These are phyloP conservation scores for Acrocalymma vagum DNA, from an alignment of 2,329 filamentous ascomycete species.

Conservation along the genomic window DNA sequence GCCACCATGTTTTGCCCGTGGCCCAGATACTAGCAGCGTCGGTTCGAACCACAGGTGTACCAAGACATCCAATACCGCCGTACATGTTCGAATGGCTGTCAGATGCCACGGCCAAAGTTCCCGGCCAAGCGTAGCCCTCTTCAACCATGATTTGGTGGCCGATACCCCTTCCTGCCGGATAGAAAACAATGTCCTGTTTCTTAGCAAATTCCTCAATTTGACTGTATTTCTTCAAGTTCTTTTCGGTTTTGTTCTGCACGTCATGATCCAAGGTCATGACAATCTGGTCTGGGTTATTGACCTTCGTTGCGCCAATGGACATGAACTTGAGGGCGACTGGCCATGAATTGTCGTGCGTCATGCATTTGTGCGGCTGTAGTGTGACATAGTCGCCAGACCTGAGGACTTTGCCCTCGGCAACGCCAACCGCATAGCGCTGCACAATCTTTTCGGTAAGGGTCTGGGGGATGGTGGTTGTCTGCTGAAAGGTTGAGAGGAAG, in stretches of 20 bases:
- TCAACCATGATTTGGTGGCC: conserved; percentile 95
- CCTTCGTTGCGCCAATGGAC: conserved; percentile 78
- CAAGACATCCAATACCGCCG: conserved; percentile 78
- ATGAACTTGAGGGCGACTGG: conserved; percentile 82
- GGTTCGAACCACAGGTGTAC: conserved; percentile 84
- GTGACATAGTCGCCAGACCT: conserved; percentile 85
- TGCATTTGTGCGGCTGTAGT: conserved; percentile 74
- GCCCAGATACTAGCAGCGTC: conserved; percentile 89
- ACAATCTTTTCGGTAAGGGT: conserved; percentile 94
- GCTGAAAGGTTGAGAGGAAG: conserved; percentile 75
- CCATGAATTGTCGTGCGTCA: conserved; percentile 89
- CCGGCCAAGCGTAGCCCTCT: conserved; percentile 84
- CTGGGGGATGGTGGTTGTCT: conserved; percentile 65
- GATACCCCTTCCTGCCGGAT: conserved; percentile 79
- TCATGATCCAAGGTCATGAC: conserved; percentile 90
- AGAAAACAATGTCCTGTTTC: conserved; percentile 80
- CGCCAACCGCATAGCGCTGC: conserved; percentile 79
- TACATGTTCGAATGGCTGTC: conserved; percentile 86
- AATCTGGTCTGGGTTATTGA: conserved; percentile 76
- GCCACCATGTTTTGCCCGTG: conserved; percentile 85
- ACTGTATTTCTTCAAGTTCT: conserved; percentile 83
- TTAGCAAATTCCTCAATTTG: conserved; percentile 84
- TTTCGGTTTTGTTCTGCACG: conserved; percentile 81
- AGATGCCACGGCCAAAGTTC: conserved; percentile 80
- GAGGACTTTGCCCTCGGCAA: conserved; percentile 78